Conservation (phyloP, 148 eudicot species). For the Amaranthus palmeri region DNA sequence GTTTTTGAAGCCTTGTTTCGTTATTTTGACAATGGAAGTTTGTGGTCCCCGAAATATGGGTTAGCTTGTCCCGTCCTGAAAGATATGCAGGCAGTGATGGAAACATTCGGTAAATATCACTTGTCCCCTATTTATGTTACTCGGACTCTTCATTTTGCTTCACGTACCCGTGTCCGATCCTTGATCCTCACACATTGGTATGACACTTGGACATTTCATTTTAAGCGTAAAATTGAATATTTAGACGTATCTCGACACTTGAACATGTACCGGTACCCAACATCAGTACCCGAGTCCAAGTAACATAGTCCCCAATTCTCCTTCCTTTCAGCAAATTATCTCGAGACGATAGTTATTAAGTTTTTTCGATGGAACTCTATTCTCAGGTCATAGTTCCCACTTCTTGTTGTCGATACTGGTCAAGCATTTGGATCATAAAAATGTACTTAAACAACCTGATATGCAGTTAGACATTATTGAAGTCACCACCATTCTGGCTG, state of each 20-base stretch:
- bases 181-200: no score
- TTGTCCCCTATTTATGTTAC: no score
- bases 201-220: no score
- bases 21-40: conserved; percentile 64
- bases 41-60: conserved; percentile 65
- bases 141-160: no score
- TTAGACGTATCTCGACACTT: no score
- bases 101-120: conserved; percentile 48
- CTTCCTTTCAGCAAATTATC: neutral
- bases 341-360: neutral
- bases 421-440: conserved; percentile 95
- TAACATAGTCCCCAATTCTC: neutral
- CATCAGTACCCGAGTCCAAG: no score
- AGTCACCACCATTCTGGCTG: conserved; percentile 69
- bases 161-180: no score
- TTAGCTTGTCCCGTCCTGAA: conserved; percentile 78
- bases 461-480: conserved; percentile 84
- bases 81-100: conserved; percentile 87
- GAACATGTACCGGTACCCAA: no score
- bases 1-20: conserved; percentile 86
- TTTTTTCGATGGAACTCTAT: conserved; percentile 6
- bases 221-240: no score
- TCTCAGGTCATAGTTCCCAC: conserved; percentile 78
- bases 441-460: conserved; percentile 72
- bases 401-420: conserved; percentile 71